phyloP scores from a whole-genome alignment of 306 rosid species.

The Prunus kanzakura region DNA sequence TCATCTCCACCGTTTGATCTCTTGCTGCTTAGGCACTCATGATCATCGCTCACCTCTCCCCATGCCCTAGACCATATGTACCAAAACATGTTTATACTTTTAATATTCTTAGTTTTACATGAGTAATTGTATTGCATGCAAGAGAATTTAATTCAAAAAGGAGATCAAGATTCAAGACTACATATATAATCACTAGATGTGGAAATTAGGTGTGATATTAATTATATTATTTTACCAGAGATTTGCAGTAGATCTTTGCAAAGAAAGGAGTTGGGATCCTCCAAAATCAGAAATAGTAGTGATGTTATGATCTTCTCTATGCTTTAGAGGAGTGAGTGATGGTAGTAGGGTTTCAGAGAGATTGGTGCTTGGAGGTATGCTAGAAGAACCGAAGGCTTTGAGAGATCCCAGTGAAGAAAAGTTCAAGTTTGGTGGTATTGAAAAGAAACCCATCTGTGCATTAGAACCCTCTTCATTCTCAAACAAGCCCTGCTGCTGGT shows the following conservation, averaged over 20 bases:
- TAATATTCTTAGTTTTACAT: neutral
- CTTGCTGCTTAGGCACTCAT: constrained; percentile 25
- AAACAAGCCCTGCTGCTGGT: constrained; percentile 39
- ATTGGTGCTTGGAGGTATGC: constrained; percentile 30
- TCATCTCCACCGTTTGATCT: constrained; percentile 37
- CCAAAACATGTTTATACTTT: neutral
- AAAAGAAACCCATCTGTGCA: constrained; percentile 61
- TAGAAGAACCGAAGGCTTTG: constrained; percentile 37
- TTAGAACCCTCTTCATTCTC: constrained; percentile 49
- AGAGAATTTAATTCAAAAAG: neutral
- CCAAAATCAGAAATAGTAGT: constrained; percentile 31
- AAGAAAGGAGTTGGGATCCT: constrained; percentile 69
- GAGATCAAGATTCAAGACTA: neutral
- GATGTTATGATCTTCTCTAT: constrained; percentile 33
- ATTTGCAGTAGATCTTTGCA: constrained; percentile 70
- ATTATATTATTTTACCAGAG: constrained; percentile 50
- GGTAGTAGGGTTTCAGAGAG: constrained; percentile 71
- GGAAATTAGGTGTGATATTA: neutral
- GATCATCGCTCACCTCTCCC: neutral
- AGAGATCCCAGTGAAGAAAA: constrained; percentile 54
- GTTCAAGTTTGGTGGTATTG: constrained; percentile 54
- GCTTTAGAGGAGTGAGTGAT: constrained; percentile 32
- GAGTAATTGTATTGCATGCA: neutral
- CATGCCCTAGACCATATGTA: neutral
- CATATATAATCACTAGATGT: neutral